phyloP scores from a whole-genome alignment of 2,329 filamentous ascomycete species.

The Juglanconis juglandina region DNA sequence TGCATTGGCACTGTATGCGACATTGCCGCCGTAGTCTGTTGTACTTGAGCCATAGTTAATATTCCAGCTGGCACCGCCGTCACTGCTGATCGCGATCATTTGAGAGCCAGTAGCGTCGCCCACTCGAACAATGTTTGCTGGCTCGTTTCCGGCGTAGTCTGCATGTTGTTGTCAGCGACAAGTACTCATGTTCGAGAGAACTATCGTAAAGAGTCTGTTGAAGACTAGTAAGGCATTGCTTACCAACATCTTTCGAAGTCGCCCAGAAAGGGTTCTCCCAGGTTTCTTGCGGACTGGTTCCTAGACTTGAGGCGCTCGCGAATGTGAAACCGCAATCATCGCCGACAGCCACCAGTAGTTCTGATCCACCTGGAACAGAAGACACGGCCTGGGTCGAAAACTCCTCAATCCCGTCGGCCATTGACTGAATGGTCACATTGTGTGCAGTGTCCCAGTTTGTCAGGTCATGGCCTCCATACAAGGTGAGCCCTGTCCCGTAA shows the following conservation, averaged over 20 bases:
- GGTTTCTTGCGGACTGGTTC: constrained; percentile 38
- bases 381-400: constrained; percentile 47
- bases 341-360: constrained; percentile 48
- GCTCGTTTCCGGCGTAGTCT: constrained; percentile 46
- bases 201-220: neutral
- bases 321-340: constrained; percentile 54
- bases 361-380: constrained; percentile 46
- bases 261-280: constrained; percentile 48
- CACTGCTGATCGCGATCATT: constrained; percentile 45
- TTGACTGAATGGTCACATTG: constrained; percentile 47
- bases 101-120: constrained; percentile 42
- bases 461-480: constrained; percentile 46
- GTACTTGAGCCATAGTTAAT: constrained; percentile 44
- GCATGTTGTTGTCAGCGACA: neutral
- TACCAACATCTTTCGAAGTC: constrained; percentile 39
- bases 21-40: constrained; percentile 39
- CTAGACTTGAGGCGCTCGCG: constrained; percentile 32
- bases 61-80: constrained; percentile 50
- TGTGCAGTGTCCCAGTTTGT: constrained; percentile 49
- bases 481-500: constrained; percentile 51
- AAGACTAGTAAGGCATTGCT: constrained; percentile 1
- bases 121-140: constrained; percentile 45
- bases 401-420: constrained; percentile 55
- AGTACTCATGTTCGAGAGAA: neutral
- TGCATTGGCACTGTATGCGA: constrained; percentile 50